A percentile compares a stretch with the other conserved stretches of the same genome.
These are phyloP conservation scores for Bipolaris sorokiniana DNA, from an alignment of 2,329 filamentous ascomycete species.

Conservation along the genomic window DNA sequence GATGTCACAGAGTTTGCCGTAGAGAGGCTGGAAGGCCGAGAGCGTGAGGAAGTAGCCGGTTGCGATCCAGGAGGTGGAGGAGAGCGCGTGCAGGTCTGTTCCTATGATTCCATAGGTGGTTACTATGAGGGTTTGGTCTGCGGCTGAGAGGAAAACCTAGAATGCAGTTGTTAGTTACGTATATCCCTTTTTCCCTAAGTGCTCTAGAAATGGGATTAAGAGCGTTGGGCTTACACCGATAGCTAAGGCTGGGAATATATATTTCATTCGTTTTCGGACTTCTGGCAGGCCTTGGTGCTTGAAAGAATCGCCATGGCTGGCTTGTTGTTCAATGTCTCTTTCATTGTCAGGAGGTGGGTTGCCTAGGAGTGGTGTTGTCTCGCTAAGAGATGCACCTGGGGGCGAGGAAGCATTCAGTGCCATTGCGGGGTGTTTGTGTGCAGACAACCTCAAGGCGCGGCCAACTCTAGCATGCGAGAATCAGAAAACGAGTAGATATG, in stretches of 20 bases:
- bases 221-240: constrained; percentile 60
- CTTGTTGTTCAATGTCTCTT: constrained; percentile 46
- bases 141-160: constrained; percentile 72
- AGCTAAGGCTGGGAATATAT: constrained; percentile 66
- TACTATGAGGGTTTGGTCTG: constrained; percentile 78
- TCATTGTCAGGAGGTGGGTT: constrained; percentile 30
- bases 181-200: no score
- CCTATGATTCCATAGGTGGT: constrained; percentile 81
- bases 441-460: background rate
- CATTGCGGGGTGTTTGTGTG: constrained; percentile 7
- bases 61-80: constrained; percentile 77
- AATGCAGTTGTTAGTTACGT: background rate
- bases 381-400: constrained; percentile 21
- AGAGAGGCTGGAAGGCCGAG: constrained; percentile 76
- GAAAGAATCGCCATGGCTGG: constrained; percentile 37
- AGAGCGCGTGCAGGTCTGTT: constrained; percentile 74
- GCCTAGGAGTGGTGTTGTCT: constrained; percentile 56
- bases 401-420: background rate
- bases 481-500: background rate
- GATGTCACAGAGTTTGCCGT: constrained; percentile 73
- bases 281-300: constrained; percentile 57
- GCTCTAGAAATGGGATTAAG: background rate
- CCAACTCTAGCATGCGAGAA: background rate
- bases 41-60: constrained; percentile 73
- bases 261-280: constrained; percentile 58